Percentiles rank a stretch among this genome's conserved stretches.
Conservation (phyloP, 2,329 filamentous ascomycete species). For the Clonostachys byssicola region DNA sequence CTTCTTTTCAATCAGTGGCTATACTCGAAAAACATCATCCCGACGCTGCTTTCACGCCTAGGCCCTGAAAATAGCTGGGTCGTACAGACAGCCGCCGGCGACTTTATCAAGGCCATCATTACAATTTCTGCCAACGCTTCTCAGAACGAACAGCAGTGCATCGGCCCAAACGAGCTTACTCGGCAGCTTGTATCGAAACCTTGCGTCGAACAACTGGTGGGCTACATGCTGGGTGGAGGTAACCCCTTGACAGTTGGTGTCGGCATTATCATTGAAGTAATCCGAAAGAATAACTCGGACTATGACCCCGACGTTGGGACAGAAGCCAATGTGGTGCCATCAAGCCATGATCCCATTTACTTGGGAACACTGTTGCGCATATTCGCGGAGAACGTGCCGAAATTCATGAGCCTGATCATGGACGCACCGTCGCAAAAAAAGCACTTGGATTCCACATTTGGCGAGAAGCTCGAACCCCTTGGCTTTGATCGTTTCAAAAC, state of each 20-base stretch:
- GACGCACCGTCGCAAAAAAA: slow-evolving; percentile 71
- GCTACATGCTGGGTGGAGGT: slow-evolving; percentile 87
- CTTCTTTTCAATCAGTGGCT: slow-evolving; percentile 63
- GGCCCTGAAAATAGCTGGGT: slow-evolving; percentile 81
- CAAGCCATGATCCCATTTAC: slow-evolving; percentile 89
- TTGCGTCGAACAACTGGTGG: slow-evolving; percentile 81
- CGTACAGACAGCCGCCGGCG: slow-evolving; percentile 92
- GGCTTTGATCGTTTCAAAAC: slow-evolving; percentile 99
- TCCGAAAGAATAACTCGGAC: slow-evolving; percentile 98
- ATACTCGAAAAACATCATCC: slow-evolving; percentile 83
- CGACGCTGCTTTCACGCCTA: slow-evolving; percentile 80
- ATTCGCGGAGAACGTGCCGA: slow-evolving; percentile 86
- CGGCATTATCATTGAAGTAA: slow-evolving; percentile 96
- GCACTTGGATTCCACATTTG: slow-evolving; percentile 82
- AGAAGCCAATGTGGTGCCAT: slow-evolving; percentile 74
- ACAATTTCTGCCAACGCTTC: slow-evolving; percentile 98
- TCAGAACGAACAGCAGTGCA: slow-evolving; percentile 97
- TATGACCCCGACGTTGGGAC: slow-evolving; percentile 91
- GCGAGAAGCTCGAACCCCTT: slow-evolving; percentile 84
- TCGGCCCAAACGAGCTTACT: slow-evolving; percentile 94
- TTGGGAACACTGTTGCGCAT: slow-evolving; percentile 83
- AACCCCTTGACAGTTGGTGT: slow-evolving; percentile 95
- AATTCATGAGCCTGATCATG: slow-evolving; percentile 89
- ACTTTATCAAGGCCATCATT: slow-evolving; percentile 98
- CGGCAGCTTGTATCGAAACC: slow-evolving; percentile 85